A percentile compares a stretch with the other conserved stretches of the same genome.
Evolutionary conservation across 2,329 filamentous ascomycete species (phyloP).

Genomic region (Sporothrix curviconia): DNA sequence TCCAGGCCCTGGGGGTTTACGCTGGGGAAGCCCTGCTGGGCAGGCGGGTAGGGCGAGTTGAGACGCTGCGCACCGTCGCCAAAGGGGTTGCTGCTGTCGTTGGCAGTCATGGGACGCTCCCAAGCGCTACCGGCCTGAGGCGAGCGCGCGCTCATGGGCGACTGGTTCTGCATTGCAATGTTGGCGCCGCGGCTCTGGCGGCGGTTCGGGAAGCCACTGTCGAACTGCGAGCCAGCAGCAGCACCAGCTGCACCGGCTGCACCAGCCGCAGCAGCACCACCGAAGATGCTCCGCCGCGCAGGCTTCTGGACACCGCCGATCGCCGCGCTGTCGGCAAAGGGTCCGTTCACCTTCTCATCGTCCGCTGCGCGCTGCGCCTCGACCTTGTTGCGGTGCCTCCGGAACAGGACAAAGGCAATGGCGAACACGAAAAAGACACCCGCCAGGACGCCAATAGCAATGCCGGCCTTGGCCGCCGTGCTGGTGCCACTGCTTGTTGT

Average conservation of each 20-base stretch:
- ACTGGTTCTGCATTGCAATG: conserved; percentile 30
- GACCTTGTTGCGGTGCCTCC: conserved; percentile 61
- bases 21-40: conserved; percentile 30
- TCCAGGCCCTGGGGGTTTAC: conserved; percentile 31
- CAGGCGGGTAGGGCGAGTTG: conserved; percentile 35
- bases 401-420: conserved; percentile 66
- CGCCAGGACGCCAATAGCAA: conserved; percentile 74
- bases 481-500: conserved; percentile 8
- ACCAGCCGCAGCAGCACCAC: conserved; percentile 13
- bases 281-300: conserved; percentile 73
- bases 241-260: conserved; percentile 1
- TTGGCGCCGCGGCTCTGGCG: conserved; percentile 42
- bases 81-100: conserved; percentile 64
- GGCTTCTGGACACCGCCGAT: conserved; percentile 1
- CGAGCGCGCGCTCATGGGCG: conserved; percentile 23
- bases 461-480: conserved; percentile 62
- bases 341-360: conserved; percentile 57
- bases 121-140: conserved; percentile 31
- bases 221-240: background rate
- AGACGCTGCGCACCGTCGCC: conserved; percentile 51
- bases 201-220: conserved; percentile 34
- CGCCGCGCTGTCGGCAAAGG: conserved; percentile 27
- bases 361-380: conserved; percentile 43
- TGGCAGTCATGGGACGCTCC: conserved; percentile 43
- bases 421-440: conserved; percentile 59